A percentile compares a stretch with the other conserved stretches of the same genome.
Evolutionary conservation across 352 stramenopile species (phyloP).

Genomic region (Phytophthora ramorum): DNA sequence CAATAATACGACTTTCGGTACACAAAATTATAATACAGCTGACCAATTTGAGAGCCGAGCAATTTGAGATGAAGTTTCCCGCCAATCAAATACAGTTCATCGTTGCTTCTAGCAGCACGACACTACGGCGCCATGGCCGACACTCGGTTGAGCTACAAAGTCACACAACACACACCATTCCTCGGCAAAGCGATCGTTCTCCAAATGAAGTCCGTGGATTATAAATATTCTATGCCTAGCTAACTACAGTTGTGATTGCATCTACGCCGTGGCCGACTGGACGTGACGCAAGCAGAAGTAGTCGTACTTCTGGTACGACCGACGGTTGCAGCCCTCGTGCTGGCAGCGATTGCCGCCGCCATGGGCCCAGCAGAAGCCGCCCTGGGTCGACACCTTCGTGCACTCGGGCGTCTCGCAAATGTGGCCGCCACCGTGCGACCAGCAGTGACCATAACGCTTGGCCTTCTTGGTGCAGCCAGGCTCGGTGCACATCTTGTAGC

Average conservation of each 20-base stretch:
- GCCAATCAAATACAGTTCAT: too few relatives aligned
- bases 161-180: background rate
- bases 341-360: slow-evolving; percentile 67
- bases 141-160: too few relatives aligned
- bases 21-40: too few relatives aligned
- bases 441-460: slow-evolving; percentile 77
- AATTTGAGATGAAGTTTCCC: too few relatives aligned
- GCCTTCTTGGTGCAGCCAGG: slow-evolving; percentile 66
- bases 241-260: background rate
- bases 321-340: slow-evolving; percentile 59
- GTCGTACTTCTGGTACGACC: slow-evolving; percentile 63
- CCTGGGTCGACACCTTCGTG: slow-evolving; percentile 66
- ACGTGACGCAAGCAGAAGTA: slow-evolving; percentile 66
- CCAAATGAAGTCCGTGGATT: slow-evolving; percentile 8
- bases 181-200: background rate
- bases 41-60: too few relatives aligned
- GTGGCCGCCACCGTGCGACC: slow-evolving; percentile 70
- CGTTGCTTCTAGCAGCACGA: too few relatives aligned
- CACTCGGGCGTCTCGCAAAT: slow-evolving; percentile 64
- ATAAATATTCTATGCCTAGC: slow-evolving; percentile 17
- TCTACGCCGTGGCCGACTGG: slow-evolving; percentile 16
- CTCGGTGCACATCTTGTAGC: slow-evolving; percentile 69
- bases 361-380: slow-evolving; percentile 74
- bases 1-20: too few relatives aligned
- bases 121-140: too few relatives aligned